Evolutionary conservation across 768 basidiomycete genomes (phyloP), one percentile per base, ranked within the genome.

Genomic region (Grammothele lineata): DNA sequence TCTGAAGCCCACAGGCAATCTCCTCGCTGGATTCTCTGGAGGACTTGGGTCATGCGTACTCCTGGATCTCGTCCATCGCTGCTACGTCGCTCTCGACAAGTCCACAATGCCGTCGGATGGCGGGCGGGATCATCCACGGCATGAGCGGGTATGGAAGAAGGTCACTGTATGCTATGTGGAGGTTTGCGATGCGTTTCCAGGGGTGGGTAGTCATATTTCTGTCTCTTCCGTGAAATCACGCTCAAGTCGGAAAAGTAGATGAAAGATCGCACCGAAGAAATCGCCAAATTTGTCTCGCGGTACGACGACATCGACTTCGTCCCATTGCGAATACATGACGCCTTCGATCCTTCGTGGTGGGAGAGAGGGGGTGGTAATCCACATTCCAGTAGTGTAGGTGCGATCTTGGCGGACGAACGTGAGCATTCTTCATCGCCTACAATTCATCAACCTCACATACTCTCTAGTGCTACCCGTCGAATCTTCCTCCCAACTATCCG

Each of bases 281-380:
- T 83, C 17, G 66, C 65, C 15, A 54, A 61, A 1, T 58, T 72
- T n/a, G 69, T 85, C 14, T 59, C 69, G 33, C 61, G 65, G n/a
- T 80, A 82, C 45, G 62, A 67, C 5, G 67, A 64, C 26, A 66
- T 84, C 50, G 76, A 81, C 18, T 83, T 86, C 47, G 59, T 87
- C 27, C 71, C 80, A 1, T 59, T 90, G 37, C 76, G 79, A 11
- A 60, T 92, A 38, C 86, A 91, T 62, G 75, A 87, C 62, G 86
- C 85, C 1, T 92, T 92, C 57, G 80, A 85, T 58, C 60, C 62
- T 15, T 54, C 61, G 14, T 89, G 87, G 87, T 89, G 86, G 86
- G 55, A 67, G 37, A 63, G 53, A 11, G 63, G 78, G 8, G 72
- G 74, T 18, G 67, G 72, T 3, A 48, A 53, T 23, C 51, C 58